Evolutionary conservation across 768 basidiomycete genomes (phyloP).

Genomic region (Boletus subparvulus): DNA sequence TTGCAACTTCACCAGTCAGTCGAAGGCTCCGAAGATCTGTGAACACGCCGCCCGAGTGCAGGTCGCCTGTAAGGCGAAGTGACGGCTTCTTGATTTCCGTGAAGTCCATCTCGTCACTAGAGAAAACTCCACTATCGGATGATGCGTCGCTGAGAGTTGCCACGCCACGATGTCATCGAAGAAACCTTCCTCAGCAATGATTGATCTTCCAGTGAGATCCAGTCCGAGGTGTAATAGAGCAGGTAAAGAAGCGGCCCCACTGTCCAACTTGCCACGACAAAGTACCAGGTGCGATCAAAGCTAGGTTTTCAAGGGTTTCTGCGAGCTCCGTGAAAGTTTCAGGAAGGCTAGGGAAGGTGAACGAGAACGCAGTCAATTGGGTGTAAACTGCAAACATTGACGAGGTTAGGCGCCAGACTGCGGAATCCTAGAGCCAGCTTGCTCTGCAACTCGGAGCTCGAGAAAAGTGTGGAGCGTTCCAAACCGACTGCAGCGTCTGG

Average conservation of each 20-base stretch:
- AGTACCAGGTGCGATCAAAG: slow-evolving; percentile 17
- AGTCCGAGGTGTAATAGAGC: slow-evolving; percentile 36
- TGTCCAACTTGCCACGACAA: slow-evolving; percentile 66
- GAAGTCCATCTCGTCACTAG: slow-evolving; percentile 43
- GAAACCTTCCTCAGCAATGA: slow-evolving; percentile 70
- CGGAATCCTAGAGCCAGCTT: no score
- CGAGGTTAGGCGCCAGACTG: no score
- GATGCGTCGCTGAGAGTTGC: slow-evolving; percentile 70
- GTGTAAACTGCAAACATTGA: no score
- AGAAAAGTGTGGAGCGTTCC: no score
- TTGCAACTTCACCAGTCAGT: slow-evolving; percentile 67
- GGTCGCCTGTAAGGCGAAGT: slow-evolving; percentile 61
- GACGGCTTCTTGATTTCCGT: slow-evolving; percentile 62
- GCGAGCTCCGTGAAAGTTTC: no score
- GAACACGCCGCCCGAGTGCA: slow-evolving; percentile 57
- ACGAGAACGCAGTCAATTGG: no score
- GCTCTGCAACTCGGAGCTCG: no score
- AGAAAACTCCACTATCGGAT: slow-evolving; percentile 77
- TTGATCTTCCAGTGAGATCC: slow-evolving; percentile 57
- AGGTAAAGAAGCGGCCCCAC: slow-evolving; percentile 63
- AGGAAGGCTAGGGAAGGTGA: no score
- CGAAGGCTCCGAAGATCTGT: slow-evolving; percentile 56
- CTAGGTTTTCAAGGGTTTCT: no score
- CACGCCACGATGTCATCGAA: slow-evolving; percentile 70
- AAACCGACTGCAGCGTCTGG: no score